These are phyloP conservation scores for Botrytis tulipae DNA, from an alignment of 2,329 filamentous ascomycete species.

Conservation along the genomic window DNA sequence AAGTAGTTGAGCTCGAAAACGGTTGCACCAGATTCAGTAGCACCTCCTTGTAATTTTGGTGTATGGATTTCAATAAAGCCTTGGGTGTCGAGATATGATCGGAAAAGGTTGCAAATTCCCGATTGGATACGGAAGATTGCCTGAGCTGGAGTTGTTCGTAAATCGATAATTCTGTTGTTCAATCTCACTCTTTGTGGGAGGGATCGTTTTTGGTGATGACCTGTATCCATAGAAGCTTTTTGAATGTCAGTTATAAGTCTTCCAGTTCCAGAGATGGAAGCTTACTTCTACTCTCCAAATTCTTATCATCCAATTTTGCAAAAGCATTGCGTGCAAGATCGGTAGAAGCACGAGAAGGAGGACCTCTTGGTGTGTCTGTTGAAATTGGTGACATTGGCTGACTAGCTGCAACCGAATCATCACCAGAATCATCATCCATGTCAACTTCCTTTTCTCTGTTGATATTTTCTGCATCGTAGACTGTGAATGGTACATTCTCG, in stretches of 20 bases:
- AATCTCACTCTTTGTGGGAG: conserved; percentile 56
- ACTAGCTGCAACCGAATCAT: conserved; percentile 10
- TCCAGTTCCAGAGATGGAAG: conserved; percentile 13
- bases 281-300: conserved; percentile 23
- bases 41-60: conserved; percentile 84
- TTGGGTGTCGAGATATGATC: conserved; percentile 67
- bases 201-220: conserved; percentile 29
- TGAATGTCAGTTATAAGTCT: background rate
- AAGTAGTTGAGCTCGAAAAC: conserved; percentile 95
- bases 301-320: conserved; percentile 14
- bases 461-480: conserved; percentile 66
- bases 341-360: conserved; percentile 13
- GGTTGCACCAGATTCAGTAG: conserved; percentile 86
- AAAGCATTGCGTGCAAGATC: conserved; percentile 21
- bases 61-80: conserved; percentile 93
- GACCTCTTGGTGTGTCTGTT: conserved; percentile 13
- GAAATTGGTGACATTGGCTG: conserved; percentile 16
- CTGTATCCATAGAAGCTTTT: conserved; percentile 31
- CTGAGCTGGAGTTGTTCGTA: conserved; percentile 83
- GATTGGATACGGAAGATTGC: conserved; percentile 85
- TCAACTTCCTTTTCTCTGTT: conserved; percentile 54
- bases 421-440: conserved; percentile 48
- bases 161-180: conserved; percentile 75
- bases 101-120: conserved; percentile 76
- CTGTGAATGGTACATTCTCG: conserved; percentile 65